Conservation (phyloP, 257 asterid species). For the Orobanche coerulescens region DNA sequence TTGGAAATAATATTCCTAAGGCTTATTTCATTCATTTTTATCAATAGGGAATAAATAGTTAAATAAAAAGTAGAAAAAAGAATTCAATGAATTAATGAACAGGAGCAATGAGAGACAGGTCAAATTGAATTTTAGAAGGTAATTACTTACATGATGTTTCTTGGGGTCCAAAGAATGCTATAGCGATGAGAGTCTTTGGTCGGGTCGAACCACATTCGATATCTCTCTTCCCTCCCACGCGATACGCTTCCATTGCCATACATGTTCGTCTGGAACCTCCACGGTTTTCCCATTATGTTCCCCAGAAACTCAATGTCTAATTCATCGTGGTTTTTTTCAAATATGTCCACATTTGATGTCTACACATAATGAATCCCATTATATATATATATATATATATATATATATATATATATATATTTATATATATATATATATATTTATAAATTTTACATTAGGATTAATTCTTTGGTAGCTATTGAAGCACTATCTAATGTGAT, state of each 20-base stretch:
- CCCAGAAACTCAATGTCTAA: constrained; percentile 69
- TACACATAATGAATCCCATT: constrained; percentile 5
- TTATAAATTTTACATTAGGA: no score
- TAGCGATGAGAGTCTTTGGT: constrained; percentile 55
- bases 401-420: no score
- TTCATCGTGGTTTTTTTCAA: constrained; percentile 76
- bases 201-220: constrained; percentile 70
- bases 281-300: constrained; percentile 51
- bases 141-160: constrained; percentile 45
- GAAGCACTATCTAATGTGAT: no score
- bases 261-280: constrained; percentile 75
- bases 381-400: no score
- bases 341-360: constrained; percentile 68
- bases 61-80: no score
- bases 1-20: no score
- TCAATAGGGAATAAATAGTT: no score
- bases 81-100: no score
- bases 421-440: no score
- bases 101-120: no score
- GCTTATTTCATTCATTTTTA: no score
- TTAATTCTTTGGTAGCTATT: no score
- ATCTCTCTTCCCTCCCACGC: constrained; percentile 81
- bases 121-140: neutral
- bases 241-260: constrained; percentile 69
- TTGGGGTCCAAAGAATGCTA: constrained; percentile 77